Conservation (phyloP, 192 early-diverging fungal species). For the Haplosporangium gracile region DNA sequence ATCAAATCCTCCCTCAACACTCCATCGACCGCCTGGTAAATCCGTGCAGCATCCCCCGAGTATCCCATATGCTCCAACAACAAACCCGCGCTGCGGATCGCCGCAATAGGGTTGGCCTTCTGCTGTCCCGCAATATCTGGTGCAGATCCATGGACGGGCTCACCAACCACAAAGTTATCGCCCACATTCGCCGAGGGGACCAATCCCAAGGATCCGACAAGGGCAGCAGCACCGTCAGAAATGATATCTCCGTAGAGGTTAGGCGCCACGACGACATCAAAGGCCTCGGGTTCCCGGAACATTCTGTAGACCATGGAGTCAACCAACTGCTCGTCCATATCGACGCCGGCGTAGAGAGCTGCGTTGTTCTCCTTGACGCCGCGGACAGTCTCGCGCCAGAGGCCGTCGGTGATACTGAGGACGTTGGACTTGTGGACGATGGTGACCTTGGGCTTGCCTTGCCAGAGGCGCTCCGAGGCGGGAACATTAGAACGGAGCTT, state of each 20-base stretch:
- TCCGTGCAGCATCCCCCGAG: constrained; percentile 75
- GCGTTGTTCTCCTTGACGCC: constrained; percentile 75
- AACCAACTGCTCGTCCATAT: constrained; percentile 97
- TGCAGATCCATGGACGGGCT: constrained; percentile 97
- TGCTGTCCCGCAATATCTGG: constrained; percentile 98
- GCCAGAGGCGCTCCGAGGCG: constrained; percentile 73
- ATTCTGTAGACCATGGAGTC: constrained; percentile 99
- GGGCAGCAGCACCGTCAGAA: constrained; percentile 94
- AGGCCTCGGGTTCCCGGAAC: constrained; percentile 96
- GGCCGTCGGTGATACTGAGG: constrained; percentile 92
- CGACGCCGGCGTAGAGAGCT: constrained; percentile 68
- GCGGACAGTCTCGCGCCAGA: constrained; percentile 95
- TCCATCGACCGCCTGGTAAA: constrained; percentile 89
- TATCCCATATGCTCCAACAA: constrained; percentile 90
- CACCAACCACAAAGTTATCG: constrained; percentile 94
- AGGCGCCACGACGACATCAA: constrained; percentile 97
- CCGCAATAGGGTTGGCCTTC: constrained; percentile 97
- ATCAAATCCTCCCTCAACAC: constrained; percentile 73
- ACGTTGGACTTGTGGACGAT: constrained; percentile 99
- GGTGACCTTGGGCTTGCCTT: constrained; percentile 82
- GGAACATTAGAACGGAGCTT: constrained; percentile 71
- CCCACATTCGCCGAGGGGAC: constrained; percentile 98
- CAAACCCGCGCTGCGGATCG: constrained; percentile 94
- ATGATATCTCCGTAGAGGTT: constrained; percentile 99
- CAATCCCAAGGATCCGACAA: constrained; percentile 95